A percentile compares a stretch with the other conserved stretches of the same genome.
Conservation (phyloP, 176 grass and related monocot genomes). For the Paspalum notatum region DNA sequence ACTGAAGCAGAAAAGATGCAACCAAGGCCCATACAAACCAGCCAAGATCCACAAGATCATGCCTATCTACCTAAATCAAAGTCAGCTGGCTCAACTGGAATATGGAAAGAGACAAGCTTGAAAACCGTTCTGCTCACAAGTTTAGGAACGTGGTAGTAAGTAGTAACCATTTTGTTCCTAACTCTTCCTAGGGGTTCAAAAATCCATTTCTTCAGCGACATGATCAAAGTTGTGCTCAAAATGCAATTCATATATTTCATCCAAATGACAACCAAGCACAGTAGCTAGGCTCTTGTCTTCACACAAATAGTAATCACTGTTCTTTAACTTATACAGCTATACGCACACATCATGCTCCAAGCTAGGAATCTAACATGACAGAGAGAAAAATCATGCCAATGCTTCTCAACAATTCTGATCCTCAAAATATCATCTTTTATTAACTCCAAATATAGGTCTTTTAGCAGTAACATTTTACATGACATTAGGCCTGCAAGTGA, state of each 20-base stretch:
- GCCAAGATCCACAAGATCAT: conserved; percentile 1
- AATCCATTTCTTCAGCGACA: not conserved
- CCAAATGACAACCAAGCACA: conserved; percentile 24
- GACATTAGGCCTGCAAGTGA: not conserved
- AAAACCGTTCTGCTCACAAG: conserved; percentile 1
- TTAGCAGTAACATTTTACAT: not conserved
- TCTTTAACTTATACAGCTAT: not conserved
- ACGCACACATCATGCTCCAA: conserved; percentile 1
- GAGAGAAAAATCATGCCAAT: not conserved
- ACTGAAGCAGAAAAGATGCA: not conserved
- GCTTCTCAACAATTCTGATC: not conserved
- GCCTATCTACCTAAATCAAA: too few species aligned
- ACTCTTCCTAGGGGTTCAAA: not conserved
- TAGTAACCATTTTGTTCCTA: not conserved
- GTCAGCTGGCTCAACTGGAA: too few species aligned
- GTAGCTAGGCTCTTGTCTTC: conserved; percentile 16
- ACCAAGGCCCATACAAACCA: not conserved
- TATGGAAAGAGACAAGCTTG: not conserved
- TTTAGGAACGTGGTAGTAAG: not conserved
- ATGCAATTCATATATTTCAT: conserved; percentile 4
- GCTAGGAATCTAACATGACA: not conserved
- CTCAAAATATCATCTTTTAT: not conserved
- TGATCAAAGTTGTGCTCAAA: too few species aligned
- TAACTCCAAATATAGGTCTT: not conserved
- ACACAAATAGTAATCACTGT: not conserved